Conservation (phyloP, 139 green algal genomes). For the Micractinium conductrix region DNA sequence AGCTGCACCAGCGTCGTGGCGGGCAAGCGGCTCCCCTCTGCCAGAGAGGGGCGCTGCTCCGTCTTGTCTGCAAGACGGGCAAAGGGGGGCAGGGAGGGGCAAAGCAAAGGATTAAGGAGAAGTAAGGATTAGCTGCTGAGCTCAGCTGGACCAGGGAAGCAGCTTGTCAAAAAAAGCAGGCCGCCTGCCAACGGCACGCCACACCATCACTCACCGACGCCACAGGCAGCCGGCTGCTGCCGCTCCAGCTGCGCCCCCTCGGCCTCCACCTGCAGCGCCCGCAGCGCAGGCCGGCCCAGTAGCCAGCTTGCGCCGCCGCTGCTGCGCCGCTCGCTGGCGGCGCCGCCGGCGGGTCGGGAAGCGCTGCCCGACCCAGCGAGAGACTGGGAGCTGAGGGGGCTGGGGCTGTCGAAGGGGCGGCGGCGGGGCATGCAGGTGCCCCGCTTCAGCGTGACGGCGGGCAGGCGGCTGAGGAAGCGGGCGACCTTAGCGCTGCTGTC, state of each 20-base stretch:
- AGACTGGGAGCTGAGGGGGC: no score
- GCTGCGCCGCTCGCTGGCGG: not conserved
- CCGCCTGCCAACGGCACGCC: not conserved
- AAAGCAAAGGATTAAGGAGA: no score
- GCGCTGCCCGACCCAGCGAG: not conserved
- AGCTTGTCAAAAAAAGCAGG: not conserved
- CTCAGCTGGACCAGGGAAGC: no score
- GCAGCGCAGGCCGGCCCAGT: not conserved
- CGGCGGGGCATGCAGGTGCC: constrained; percentile 5
- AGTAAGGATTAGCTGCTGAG: no score
- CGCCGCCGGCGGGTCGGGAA: not conserved
- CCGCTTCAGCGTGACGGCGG: not conserved
- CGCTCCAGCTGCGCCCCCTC: not conserved
- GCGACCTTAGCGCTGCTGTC: constrained; percentile 13
- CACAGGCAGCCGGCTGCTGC: not conserved
- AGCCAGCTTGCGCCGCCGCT: not conserved
- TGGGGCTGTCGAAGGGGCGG: not conserved
- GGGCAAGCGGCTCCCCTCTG: not conserved
- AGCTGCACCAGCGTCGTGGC: constrained; percentile 12
- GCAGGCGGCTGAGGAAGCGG: constrained; percentile 26
- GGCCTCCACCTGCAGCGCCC: not conserved
- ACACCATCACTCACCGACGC: not conserved
- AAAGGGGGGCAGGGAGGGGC: no score
- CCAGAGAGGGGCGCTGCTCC: not conserved
- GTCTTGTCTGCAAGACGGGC: not conserved